Evolutionary conservation across 2,329 filamentous ascomycete species (phyloP).

Genomic region (Fusarium acutatum): DNA sequence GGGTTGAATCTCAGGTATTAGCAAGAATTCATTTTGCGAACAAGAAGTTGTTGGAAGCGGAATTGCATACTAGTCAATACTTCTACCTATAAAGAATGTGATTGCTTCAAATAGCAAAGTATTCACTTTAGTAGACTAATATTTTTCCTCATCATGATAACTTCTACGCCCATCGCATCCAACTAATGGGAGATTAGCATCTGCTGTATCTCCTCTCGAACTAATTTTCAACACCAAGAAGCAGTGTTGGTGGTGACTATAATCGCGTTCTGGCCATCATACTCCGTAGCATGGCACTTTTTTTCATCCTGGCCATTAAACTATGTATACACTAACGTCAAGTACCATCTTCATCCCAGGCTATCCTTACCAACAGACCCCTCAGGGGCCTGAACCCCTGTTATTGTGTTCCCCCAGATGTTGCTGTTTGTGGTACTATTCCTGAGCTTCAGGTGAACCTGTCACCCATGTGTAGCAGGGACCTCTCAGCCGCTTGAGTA

Average conservation of each 20-base stretch:
- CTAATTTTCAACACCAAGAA: not conserved
- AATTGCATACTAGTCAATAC: not conserved
- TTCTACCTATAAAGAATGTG: not conserved
- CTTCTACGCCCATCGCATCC: not conserved
- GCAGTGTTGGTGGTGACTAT: conserved; percentile 11
- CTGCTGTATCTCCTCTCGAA: not conserved
- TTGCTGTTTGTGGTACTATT: conserved; percentile 12
- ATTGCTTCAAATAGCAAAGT: not conserved
- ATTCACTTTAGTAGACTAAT: not conserved
- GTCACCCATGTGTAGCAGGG: conserved; percentile 19
- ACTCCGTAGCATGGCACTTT: not conserved
- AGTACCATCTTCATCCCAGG: not conserved
- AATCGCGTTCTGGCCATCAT: conserved; percentile 3
- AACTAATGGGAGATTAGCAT: not conserved
- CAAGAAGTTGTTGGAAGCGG: not conserved
- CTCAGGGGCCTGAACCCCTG: conserved; percentile 25
- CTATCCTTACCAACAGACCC: conserved; percentile 16
- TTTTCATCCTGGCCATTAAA: not conserved
- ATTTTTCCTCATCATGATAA: not conserved
- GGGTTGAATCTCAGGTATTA: not conserved
- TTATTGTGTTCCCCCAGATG: conserved; percentile 29
- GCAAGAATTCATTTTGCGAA: not conserved
- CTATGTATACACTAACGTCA: not conserved
- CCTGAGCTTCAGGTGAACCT: conserved; percentile 42
- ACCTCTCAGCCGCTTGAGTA: not conserved